phyloP scores from a whole-genome alignment of 805 yeast genomes.

The Jamesozyma gamospora region DNA sequence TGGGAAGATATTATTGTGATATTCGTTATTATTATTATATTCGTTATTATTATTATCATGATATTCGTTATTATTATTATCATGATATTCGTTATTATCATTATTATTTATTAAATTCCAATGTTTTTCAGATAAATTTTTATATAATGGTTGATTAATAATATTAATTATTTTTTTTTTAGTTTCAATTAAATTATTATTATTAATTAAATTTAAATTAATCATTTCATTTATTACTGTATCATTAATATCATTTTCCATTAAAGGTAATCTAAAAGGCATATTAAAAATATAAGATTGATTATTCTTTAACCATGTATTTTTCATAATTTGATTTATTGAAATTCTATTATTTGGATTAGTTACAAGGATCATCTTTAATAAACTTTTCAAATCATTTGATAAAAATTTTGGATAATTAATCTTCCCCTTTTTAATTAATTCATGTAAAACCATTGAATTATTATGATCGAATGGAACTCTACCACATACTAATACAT shows the following conservation, averaged over 20 bases:
- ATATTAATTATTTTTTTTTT: slow-evolving; percentile 41
- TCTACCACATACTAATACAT: slow-evolving; percentile 91
- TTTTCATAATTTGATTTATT: slow-evolving; percentile 64
- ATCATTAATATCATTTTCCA: slow-evolving; percentile 29
- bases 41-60: background rate
- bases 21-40: no score
- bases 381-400: slow-evolving; percentile 63
- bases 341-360: slow-evolving; percentile 75
- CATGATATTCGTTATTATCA: background rate
- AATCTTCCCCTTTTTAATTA: slow-evolving; percentile 83
- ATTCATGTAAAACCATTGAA: slow-evolving; percentile 82
- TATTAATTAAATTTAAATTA: slow-evolving; percentile 61
- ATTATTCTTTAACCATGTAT: slow-evolving; percentile 74
- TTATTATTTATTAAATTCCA: slow-evolving; percentile 10
- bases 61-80: no score
- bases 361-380: slow-evolving; percentile 84
- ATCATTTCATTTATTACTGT: slow-evolving; percentile 67
- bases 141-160: slow-evolving; percentile 56
- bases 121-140: slow-evolving; percentile 16
- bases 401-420: slow-evolving; percentile 80
- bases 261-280: slow-evolving; percentile 67
- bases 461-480: slow-evolving; percentile 96
- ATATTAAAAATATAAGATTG: slow-evolving; percentile 52
- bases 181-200: slow-evolving; percentile 41
- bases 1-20: slow-evolving; percentile 34